Base-by-base conservation (phyloP, 495 filamentous ascomycete genomes). In the Chaetomium cochliodes region DNA sequence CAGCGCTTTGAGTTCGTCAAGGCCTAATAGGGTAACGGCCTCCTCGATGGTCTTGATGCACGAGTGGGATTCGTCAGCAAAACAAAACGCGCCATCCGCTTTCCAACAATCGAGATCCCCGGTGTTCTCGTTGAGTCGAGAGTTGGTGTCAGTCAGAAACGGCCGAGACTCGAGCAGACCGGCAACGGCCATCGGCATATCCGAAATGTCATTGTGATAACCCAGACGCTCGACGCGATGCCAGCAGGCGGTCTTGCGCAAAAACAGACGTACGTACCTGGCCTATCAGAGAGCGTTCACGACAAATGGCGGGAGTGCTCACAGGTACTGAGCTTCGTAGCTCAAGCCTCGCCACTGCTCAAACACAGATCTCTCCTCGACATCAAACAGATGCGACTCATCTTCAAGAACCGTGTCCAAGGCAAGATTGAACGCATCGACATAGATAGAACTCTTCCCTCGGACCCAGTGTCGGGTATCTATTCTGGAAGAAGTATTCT, bases 351-450 rank as follows among this genome's bases (percentile, higher is more conserved):
- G 83, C 92, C 93, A 98, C 54, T 86, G 78, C 18, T 80, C 75
- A 74, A 98, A 97, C 0, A 97, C 83, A 50, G 83, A 77, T 74
- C 84, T 85, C 74, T 98, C 94, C 18, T 86, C 86, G 67, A 86
- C 85, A 69, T 91, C 83, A 72, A 98, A 98, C 15, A 98, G 78
- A 73, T 96, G 92, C 2, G 85, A 82, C 72, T 98, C 94, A 53
- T 97, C 93, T 54, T 89, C 87, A 6, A 98, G 79, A 23, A 98
- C 93, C 3, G 92, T 98, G 64, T 92, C 87, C 50, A 98, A 81
- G 20, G 93, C 92, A 18, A 97, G 78, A 74, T 97, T 96, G 82
- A 98, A 98, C 22, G 93, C 94, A 76, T 98, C 93, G 18, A 97
- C 92, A 69, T 98, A 98, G 60, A 98, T 92, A 5, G 94, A 98